Base-by-base conservation (phyloP, 1,284 basidiomycete species). In the Trichosporon asahii region DNA sequence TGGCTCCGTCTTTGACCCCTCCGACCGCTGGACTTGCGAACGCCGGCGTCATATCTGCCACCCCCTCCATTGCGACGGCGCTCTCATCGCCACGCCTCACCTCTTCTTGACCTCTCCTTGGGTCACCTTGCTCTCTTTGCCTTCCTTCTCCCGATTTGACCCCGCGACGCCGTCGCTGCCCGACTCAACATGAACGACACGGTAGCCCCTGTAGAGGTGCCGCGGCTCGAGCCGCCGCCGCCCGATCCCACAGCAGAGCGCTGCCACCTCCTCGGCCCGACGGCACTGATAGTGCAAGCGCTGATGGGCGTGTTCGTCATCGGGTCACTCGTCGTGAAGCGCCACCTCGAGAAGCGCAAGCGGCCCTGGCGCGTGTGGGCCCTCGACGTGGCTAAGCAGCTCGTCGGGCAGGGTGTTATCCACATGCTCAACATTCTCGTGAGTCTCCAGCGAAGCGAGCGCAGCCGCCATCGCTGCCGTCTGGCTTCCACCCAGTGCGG, bases 341-440 rank as follows among this genome's bases (percentile, higher is more conserved):
- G 96, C 68, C 91, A 96, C 74, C 86, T 91, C 74, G 95, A 98
- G 83, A 86, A 86, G 61, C 90, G 90, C 21, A 93, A 90, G 79
- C 88, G 95, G 40, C 91, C 90, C 29, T 98, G 96, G 95, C 87
- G 88, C 78, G 73, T 97, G 84, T 98, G 96, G 93, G 80, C 91
- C 44, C 93, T 91, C 79, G 94, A 96, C 77, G 91, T 96, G 3
- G 90, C 89, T 8, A 96, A 98, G 82, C 96, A 99, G 85, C 85
- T 98, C 63, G 87, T 92, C 25, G 95, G 95, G 37, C 94, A 98
- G 80, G 88, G 92, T 83, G 92, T 95, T 76, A 89, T 98, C 3
- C 96, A 98, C 80, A 88, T 88, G 3, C 85, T 91, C 63, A 98
- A 98, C 81, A 87, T 98, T 25, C 84, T 95, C 53, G 89, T 94